A percentile compares a stretch with the other conserved stretches of the same genome.
phyloP scores from a whole-genome alignment of 2,329 filamentous ascomycete genomes.

The Bipolaris gigantea region DNA sequence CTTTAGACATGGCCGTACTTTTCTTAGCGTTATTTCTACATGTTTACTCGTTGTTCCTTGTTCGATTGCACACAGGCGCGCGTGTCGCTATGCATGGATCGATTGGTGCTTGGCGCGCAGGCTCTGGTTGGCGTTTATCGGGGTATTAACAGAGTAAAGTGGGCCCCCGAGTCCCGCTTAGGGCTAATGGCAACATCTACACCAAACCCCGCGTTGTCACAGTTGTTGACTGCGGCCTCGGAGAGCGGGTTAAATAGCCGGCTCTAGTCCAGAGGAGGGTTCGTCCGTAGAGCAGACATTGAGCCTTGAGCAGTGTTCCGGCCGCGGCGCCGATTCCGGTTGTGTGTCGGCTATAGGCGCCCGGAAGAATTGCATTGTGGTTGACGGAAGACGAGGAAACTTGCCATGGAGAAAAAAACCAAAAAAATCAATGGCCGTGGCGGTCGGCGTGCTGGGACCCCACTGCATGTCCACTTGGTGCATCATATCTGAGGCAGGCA shows the following conservation, averaged over 20 bases:
- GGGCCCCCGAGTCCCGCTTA: neutral
- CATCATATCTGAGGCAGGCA: slow-evolving; percentile 12
- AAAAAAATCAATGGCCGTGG: neutral
- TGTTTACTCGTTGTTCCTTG: slow-evolving; percentile 7
- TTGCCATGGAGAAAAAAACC: neutral
- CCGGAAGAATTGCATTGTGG: slow-evolving; percentile 28
- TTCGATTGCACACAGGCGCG: neutral
- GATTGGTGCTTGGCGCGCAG: slow-evolving; percentile 3
- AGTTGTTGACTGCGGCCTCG: slow-evolving; percentile 7
- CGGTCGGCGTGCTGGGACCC: slow-evolving; percentile 9
- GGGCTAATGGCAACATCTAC: neutral
- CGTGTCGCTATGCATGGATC: neutral
- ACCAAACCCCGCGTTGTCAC: slow-evolving; percentile 9
- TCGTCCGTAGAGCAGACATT: slow-evolving; percentile 6
- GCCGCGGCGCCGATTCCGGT: slow-evolving; percentile 30
- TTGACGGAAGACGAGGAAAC: slow-evolving; percentile 4
- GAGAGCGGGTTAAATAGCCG: slow-evolving; percentile 27
- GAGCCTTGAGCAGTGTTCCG: slow-evolving; percentile 27
- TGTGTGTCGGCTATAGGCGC: slow-evolving; percentile 16
- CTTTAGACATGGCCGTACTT: slow-evolving; percentile 5
- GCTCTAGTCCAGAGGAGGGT: slow-evolving; percentile 12
- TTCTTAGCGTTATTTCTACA: slow-evolving; percentile 3
- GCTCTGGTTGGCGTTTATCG: neutral
- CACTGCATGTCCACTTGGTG: slow-evolving; percentile 8
- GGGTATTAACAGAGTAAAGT: neutral